These are phyloP conservation scores for Agaricus sinodeliciosus DNA, from an alignment of 768 basidiomycete species.

Conservation along the genomic window DNA sequence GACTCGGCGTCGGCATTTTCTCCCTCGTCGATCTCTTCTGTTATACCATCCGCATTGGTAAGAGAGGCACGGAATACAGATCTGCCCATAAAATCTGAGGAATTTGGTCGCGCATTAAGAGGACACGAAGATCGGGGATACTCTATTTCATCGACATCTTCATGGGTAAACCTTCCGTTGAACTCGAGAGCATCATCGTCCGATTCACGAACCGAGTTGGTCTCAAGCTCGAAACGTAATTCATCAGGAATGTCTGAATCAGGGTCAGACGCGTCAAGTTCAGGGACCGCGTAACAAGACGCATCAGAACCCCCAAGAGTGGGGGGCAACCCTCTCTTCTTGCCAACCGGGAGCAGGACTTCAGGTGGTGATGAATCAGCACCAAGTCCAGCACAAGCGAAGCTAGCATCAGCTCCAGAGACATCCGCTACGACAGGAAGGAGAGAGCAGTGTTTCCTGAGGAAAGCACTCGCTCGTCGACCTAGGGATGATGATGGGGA, in stretches of 20 bases:
- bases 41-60: conserved; percentile 16
- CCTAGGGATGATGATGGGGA: conserved; percentile 6
- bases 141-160: conserved; percentile 1
- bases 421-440: conserved; percentile 4
- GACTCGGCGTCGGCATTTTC: conserved; percentile 20
- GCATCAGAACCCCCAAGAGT: conserved; percentile 60
- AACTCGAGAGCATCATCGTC: conserved; percentile 13
- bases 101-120: conserved; percentile 15
- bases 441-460: conserved; percentile 6
- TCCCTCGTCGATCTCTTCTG: conserved; percentile 31
- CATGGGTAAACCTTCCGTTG: conserved; percentile 13
- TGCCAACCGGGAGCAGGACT: conserved; percentile 22
- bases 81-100: conserved; percentile 12
- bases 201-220: conserved; percentile 12
- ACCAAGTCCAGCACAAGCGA: not conserved
- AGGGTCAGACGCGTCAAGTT: conserved; percentile 50
- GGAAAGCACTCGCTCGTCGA: conserved; percentile 8
- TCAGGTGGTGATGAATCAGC: conserved; percentile 14
- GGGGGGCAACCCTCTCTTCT: conserved; percentile 51
- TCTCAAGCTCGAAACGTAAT: conserved; percentile 52
- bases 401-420: conserved; percentile 1
- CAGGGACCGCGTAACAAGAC: conserved; percentile 35
- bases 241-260: conserved; percentile 83
- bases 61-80: conserved; percentile 25
- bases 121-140: conserved; percentile 22